A percentile compares a stretch with the other conserved stretches of the same genome.
phyloP scores from a whole-genome alignment of 2,329 filamentous ascomycete species.

The Elsinoe arachidis region DNA sequence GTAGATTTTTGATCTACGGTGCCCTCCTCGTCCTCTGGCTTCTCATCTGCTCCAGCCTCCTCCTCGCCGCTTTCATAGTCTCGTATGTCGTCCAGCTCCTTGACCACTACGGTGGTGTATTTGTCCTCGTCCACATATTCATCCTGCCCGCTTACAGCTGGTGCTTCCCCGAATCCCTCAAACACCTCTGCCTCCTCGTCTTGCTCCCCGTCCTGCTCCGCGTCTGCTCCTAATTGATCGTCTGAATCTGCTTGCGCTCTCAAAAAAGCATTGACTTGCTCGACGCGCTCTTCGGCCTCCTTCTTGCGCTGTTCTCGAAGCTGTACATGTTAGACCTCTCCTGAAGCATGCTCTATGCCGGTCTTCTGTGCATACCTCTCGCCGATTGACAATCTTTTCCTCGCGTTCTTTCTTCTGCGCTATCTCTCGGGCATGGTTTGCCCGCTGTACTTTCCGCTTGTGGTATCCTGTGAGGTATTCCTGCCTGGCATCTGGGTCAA shows the following conservation, averaged over 20 bases:
- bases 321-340: constrained; percentile 38
- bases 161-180: constrained; percentile 44
- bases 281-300: constrained; percentile 74
- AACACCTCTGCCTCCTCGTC: constrained; percentile 15
- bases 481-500: constrained; percentile 68
- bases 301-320: constrained; percentile 72
- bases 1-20: constrained; percentile 27
- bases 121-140: constrained; percentile 96
- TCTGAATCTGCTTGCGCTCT: constrained; percentile 46
- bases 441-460: constrained; percentile 82
- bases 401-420: constrained; percentile 68
- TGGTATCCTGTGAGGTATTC: constrained; percentile 94
- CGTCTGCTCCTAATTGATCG: constrained; percentile 24
- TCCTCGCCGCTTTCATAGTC: constrained; percentile 13
- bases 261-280: constrained; percentile 63
- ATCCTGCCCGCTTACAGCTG: constrained; percentile 46
- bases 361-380: constrained; percentile 51
- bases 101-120: constrained; percentile 90
- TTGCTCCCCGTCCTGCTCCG: constrained; percentile 14
- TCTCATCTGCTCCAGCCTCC: constrained; percentile 12
- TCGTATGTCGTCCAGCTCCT: constrained; percentile 64
- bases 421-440: constrained; percentile 75
- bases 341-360: neutral
- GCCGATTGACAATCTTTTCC: constrained; percentile 65
- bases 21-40: constrained; percentile 24